Evolutionary conservation across 352 stramenopile genomes (phyloP), one percentile per base, ranked within the genome.

Genomic region (Globisporangium rhizosaccharum): DNA sequence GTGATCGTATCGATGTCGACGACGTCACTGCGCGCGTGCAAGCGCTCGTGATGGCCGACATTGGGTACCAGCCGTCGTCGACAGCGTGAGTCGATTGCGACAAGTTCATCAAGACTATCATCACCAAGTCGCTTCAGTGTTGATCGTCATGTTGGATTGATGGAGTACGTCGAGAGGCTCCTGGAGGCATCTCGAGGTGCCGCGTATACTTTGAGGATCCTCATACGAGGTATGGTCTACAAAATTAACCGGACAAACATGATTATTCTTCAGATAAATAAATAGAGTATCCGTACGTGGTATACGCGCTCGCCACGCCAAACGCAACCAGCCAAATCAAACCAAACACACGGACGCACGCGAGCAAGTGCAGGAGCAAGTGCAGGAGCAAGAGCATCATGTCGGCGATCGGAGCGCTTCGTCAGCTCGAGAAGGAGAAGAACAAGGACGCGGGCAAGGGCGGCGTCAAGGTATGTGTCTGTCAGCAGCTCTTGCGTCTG

Each of bases 381-480:
- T 28, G 28, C 60, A 62, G 44, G 45, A 64, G 42, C 44, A 61
- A 51, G 26, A 51, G 36, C 59, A 85, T 48, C 56, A 94, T 94
- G 84, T 92, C 84, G 68, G 82, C 82, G 50, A 92, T 94, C 58
- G 76, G 79, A 70, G 79, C 79, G 63, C 69, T 94, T 59, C 82
- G 83, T 56, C 72, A 94, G 59, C 74, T 94, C 45, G 85, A 92
- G 71, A 90, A 92, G 71, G 75, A 91, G 67, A 90, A 91, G 68
- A 85, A 64, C 68, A 80, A 92, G 70, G 75, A 72, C 51, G 59
- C 73, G 4, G 76, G 77, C 59, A 85, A 87, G 33, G 63, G 62
- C 37, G 72, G 80, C 51, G 51, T 89, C 28, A 87, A 82, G 76
- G 78, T 88, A 41, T 23, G 59, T 28, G 42, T 50, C 14, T 39